Percentiles rank a stretch among this genome's conserved stretches.
These are phyloP conservation scores for Nitzschia putrida DNA, from an alignment of 108 stramenopile species.

Conservation along the genomic window DNA sequence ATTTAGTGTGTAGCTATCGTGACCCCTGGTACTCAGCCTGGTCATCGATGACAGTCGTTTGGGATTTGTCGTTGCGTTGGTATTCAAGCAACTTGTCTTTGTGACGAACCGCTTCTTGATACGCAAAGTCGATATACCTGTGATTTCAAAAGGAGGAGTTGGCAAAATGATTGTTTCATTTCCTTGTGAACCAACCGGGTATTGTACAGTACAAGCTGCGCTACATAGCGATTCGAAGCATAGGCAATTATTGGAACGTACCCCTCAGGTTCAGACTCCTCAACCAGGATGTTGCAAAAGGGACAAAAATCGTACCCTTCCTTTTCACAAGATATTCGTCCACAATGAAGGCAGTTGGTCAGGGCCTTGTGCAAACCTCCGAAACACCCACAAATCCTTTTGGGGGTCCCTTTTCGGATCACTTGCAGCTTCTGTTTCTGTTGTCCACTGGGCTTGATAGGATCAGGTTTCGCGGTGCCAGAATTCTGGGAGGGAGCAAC, in stretches of 20 bases:
- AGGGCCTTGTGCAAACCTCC: slow-evolving; percentile 54
- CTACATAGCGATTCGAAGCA: not conserved
- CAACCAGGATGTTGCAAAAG: slow-evolving; percentile 50
- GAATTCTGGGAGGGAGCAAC: no score
- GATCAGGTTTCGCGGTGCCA: no score
- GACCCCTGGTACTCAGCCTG: slow-evolving; percentile 54
- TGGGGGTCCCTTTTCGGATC: slow-evolving; percentile 29
- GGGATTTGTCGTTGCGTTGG: slow-evolving; percentile 47
- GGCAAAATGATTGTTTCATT: no score
- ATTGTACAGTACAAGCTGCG: not conserved
- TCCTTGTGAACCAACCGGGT: not conserved
- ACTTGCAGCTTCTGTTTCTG: no score
- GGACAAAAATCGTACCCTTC: slow-evolving; percentile 66
- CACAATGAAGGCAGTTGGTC: slow-evolving; percentile 65
- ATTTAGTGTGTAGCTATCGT: no score
- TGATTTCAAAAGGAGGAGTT: not conserved
- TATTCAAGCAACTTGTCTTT: slow-evolving; percentile 57
- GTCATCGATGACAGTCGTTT: slow-evolving; percentile 60
- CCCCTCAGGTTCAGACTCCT: slow-evolving; percentile 13
- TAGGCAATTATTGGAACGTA: not conserved
- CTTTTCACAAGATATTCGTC: slow-evolving; percentile 50
- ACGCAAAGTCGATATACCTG: not conserved
- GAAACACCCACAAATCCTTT: slow-evolving; percentile 56
- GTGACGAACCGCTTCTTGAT: slow-evolving; percentile 28
- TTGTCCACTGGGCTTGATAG: no score